Percentiles rank a stretch among this genome's conserved stretches.
Conservation (phyloP, 768 basidiomycete species). For the Mycena filopes region DNA sequence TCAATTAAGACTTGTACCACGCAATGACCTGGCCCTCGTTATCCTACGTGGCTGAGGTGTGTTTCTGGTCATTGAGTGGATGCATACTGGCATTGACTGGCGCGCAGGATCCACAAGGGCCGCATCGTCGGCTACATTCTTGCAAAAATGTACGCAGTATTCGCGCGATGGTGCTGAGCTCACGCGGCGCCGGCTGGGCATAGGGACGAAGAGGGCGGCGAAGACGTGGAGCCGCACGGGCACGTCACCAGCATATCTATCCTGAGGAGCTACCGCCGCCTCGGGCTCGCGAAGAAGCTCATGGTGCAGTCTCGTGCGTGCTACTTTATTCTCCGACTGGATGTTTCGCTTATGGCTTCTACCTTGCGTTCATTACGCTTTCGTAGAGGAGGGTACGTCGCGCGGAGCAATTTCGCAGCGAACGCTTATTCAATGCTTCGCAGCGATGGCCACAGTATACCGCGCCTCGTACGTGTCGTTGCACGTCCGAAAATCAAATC, state of each 20-base stretch:
- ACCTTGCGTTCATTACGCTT: too few species aligned
- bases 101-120: conserved; percentile 76
- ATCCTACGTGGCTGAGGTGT: conserved; percentile 86
- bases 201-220: conserved; percentile 74
- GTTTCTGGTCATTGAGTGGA: not conserved
- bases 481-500: conserved; percentile 95
- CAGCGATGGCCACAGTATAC: conserved; percentile 92
- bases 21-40: conserved; percentile 95
- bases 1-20: conserved; percentile 76
- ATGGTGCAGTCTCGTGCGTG: conserved; percentile 93
- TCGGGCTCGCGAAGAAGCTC: conserved; percentile 94
- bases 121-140: conserved; percentile 95
- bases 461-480: conserved; percentile 88
- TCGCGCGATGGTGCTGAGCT: conserved; percentile 7
- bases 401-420: not conserved
- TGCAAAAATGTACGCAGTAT: conserved; percentile 81
- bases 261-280: conserved; percentile 86
- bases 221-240: conserved; percentile 82
- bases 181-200: conserved; percentile 23
- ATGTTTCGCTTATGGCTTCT: too few species aligned
- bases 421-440: conserved; percentile 35
- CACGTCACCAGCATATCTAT: conserved; percentile 99
- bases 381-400: conserved; percentile 25
- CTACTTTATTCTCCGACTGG: not conserved
- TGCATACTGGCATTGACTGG: not conserved